Percentiles rank a stretch among this genome's conserved stretches.
Evolutionary conservation across 768 basidiomycete genomes (phyloP).

Genomic region (Royoungia palumana): DNA sequence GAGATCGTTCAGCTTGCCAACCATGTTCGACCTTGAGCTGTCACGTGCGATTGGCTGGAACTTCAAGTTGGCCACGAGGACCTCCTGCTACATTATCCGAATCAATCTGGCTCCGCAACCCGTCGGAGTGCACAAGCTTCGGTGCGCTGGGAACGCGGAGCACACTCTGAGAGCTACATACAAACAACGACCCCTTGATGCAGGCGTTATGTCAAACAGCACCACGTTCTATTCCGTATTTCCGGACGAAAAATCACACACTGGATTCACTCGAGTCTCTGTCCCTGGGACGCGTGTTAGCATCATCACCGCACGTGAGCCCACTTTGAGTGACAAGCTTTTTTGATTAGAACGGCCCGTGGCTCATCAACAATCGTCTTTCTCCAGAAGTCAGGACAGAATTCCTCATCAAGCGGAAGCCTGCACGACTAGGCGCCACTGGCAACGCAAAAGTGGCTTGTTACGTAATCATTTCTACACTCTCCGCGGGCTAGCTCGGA

Average conservation of each 20-base stretch:
- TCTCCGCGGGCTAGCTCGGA: constrained; percentile 16
- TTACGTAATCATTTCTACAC: constrained; percentile 19
- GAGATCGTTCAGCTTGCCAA: not conserved
- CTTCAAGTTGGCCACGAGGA: not conserved
- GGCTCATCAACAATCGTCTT: constrained; percentile 1
- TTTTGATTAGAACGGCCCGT: constrained; percentile 16
- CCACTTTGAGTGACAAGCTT: constrained; percentile 17
- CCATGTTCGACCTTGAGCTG: not conserved
- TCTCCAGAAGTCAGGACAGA: not conserved
- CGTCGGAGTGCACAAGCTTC: not conserved
- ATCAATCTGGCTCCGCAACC: not conserved
- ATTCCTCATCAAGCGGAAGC: constrained; percentile 1
- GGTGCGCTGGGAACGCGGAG: constrained; percentile 21
- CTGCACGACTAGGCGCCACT: constrained; percentile 13
- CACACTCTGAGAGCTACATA: constrained; percentile 19
- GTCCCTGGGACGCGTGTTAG: constrained; percentile 9
- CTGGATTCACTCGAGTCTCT: constrained; percentile 1
- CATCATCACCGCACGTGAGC: constrained; percentile 9
- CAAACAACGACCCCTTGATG: not conserved
- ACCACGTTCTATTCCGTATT: not conserved
- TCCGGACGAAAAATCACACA: constrained; percentile 3
- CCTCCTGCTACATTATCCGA: constrained; percentile 2
- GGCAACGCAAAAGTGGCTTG: not conserved
- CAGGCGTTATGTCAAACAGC: not conserved
- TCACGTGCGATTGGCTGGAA: too few relatives aligned